Conservation (phyloP, 371 early-diverging fungal species). For the Cokeromyces recurvatus region DNA sequence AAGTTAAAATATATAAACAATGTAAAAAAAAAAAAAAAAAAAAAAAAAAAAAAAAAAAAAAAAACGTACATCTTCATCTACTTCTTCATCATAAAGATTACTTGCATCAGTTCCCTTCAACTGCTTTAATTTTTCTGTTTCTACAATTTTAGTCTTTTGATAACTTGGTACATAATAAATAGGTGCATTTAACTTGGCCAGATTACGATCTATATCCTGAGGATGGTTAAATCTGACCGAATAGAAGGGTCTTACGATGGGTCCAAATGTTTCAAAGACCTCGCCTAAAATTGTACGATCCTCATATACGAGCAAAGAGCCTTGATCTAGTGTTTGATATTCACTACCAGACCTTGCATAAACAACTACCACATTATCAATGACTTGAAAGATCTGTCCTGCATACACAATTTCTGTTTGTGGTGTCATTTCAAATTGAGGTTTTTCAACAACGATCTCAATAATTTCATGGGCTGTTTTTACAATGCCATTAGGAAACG, state of each 20-base stretch:
- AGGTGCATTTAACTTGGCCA: constrained; percentile 41
- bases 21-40: too few species aligned
- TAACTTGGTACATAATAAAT: constrained; percentile 61
- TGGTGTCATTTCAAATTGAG: constrained; percentile 56
- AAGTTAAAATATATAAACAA: too few species aligned
- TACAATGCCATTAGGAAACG: constrained; percentile 9
- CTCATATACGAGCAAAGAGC: constrained; percentile 65
- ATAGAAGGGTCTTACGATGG: constrained; percentile 80
- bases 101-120: constrained; percentile 90
- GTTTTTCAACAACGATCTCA: constrained; percentile 51
- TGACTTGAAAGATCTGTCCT: constrained; percentile 67
- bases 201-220: constrained; percentile 52
- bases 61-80: constrained; percentile 52
- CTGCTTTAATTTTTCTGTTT: constrained; percentile 57
- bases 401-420: constrained; percentile 49
- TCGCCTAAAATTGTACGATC: constrained; percentile 72
- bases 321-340: constrained; percentile 69
- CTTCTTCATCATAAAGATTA: constrained; percentile 91
- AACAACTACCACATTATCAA: constrained; percentile 76
- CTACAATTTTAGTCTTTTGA: constrained; percentile 55
- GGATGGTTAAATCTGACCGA: constrained; percentile 68
- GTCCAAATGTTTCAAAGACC: constrained; percentile 94
- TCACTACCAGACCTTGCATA: constrained; percentile 49
- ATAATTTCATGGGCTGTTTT: constrained; percentile 57
- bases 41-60: not conserved